These are phyloP conservation scores for Dacryopinax primogenitus DNA, from an alignment of 768 basidiomycete genomes.

Conservation along the genomic window DNA sequence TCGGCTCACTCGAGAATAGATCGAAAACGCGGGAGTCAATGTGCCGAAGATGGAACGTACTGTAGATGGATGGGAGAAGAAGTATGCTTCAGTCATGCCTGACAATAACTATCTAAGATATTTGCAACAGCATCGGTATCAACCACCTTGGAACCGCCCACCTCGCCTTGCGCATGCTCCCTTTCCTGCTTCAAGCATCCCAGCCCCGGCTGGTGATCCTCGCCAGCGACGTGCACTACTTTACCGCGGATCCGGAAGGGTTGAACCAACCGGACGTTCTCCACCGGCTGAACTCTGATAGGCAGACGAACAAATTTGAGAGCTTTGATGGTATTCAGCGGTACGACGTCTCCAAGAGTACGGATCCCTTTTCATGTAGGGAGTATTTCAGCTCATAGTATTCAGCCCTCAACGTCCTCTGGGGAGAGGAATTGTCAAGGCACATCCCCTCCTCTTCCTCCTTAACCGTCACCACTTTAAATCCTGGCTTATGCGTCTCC, in stretches of 20 bases:
- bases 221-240: constrained; percentile 34
- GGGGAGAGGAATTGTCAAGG: neutral
- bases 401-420: neutral
- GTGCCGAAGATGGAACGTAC: neutral
- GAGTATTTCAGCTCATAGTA: no score
- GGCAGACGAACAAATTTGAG: neutral
- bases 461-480: neutral
- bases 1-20: neutral
- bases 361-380: no score
- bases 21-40: constrained; percentile 20
- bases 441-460: neutral
- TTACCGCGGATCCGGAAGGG: constrained; percentile 15
- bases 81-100: neutral
- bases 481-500: constrained; percentile 3
- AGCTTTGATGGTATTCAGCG: neutral
- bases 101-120: neutral
- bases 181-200: constrained; percentile 31
- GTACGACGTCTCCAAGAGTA: constrained; percentile 12
- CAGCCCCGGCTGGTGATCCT: constrained; percentile 33
- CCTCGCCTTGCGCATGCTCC: constrained; percentile 34
- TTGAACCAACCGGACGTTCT: constrained; percentile 14
- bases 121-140: constrained; percentile 33
- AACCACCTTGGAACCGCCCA: constrained; percentile 35
- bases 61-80: constrained; percentile 13
- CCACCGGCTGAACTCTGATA: neutral